phyloP scores from a whole-genome alignment of 2,329 filamentous ascomycete species.

The Atkinsonella texensis region DNA sequence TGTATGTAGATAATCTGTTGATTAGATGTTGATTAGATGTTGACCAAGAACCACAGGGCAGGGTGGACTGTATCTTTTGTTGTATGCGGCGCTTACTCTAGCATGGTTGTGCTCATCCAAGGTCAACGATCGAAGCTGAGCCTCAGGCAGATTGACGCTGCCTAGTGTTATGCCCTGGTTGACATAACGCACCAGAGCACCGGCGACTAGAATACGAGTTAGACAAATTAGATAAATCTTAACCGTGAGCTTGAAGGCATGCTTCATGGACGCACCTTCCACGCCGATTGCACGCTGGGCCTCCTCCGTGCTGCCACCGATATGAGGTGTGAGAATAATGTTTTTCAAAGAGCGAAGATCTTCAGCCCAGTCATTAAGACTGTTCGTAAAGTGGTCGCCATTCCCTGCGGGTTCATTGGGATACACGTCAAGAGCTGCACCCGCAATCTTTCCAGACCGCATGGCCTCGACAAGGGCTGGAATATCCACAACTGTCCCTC shows the following conservation, averaged over 20 bases:
- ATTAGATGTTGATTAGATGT: conserved; percentile 7
- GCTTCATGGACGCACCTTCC: conserved; percentile 43
- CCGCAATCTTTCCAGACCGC: conserved; percentile 75
- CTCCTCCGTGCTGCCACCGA: conserved; percentile 95
- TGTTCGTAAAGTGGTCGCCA: conserved; percentile 83
- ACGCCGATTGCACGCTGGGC: conserved; percentile 92
- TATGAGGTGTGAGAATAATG: conserved; percentile 90
- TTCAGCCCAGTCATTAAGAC: conserved; percentile 72
- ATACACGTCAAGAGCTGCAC: conserved; percentile 93
- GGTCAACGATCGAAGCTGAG: conserved; percentile 78
- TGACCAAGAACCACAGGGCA: not conserved
- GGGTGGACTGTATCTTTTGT: too few relatives aligned
- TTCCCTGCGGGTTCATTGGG: conserved; percentile 89
- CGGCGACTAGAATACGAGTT: conserved; percentile 44
- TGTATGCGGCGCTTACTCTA: conserved; percentile 37
- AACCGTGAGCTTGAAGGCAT: not conserved
- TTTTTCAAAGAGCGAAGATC: conserved; percentile 81
- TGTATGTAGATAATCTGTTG: conserved; percentile 81
- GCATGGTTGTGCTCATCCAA: conserved; percentile 82
- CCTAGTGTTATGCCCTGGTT: conserved; percentile 88
- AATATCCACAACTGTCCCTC: conserved; percentile 89
- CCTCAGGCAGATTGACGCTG: conserved; percentile 94
- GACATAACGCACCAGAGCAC: conserved; percentile 84
- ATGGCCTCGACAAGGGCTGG: conserved; percentile 81
- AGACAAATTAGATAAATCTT: not conserved